These are phyloP conservation scores for Arthrobotrys conoides DNA, from an alignment of 2,329 filamentous ascomycete species.

Conservation along the genomic window DNA sequence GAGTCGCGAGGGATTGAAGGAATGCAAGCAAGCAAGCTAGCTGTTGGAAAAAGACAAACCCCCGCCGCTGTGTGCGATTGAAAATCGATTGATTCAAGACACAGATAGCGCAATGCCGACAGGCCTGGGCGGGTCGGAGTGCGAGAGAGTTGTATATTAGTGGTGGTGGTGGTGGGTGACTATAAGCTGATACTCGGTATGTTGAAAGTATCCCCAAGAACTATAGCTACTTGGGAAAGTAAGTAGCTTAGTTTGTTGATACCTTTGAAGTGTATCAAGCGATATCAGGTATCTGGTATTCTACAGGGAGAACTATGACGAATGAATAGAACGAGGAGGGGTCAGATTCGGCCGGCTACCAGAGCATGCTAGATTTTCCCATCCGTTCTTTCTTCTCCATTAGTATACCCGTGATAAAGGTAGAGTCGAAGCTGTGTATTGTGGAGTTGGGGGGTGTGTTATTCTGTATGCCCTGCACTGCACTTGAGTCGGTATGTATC, in stretches of 20 bases:
- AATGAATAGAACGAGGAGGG: not conserved
- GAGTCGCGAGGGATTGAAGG: constrained; percentile 11
- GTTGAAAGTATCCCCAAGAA: not conserved
- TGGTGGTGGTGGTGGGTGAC: constrained; percentile 26
- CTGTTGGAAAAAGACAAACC: not conserved
- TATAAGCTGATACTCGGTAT: constrained; percentile 14
- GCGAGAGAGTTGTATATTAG: constrained; percentile 7
- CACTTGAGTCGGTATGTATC: not conserved
- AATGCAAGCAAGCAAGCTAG: constrained; percentile 12
- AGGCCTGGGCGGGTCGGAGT: constrained; percentile 54
- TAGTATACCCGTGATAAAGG: not conserved
- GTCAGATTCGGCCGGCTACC: constrained; percentile 3
- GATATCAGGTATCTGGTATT: not conserved
- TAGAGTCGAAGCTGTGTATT: not conserved
- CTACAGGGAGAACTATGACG: not conserved
- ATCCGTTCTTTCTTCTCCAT: not conserved
- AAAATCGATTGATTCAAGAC: constrained; percentile 6
- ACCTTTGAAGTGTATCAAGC: not conserved
- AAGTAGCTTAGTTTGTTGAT: not conserved
- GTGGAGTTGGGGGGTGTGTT: not conserved
- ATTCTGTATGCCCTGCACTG: not conserved
- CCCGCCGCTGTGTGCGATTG: constrained; percentile 17
- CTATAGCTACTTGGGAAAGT: not conserved
- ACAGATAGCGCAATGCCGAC: constrained; percentile 18
- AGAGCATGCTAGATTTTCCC: constrained; percentile 25